These are phyloP conservation scores for Ecytonucleospora hepatopenaei DNA, from an alignment of 371 early-diverging fungal species.

Conservation along the genomic window DNA sequence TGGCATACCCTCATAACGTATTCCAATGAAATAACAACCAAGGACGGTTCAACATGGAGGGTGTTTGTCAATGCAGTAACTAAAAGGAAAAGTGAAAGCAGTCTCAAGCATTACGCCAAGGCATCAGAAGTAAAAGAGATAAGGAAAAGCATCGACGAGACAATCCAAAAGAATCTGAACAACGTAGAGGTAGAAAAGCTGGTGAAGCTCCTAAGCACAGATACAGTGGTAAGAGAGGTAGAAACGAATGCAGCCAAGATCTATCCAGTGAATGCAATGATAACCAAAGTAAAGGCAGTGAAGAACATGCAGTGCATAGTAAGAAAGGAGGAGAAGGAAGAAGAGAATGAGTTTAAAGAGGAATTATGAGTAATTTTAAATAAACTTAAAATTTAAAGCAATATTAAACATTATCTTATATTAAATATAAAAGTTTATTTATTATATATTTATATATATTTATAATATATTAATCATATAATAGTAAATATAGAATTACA, in stretches of 20 bases:
- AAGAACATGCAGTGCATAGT: constrained; percentile 58
- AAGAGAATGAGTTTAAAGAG: neutral
- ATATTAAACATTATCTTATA: no score
- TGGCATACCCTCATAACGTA: constrained; percentile 98
- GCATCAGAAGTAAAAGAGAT: constrained; percentile 86
- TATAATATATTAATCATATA: no score
- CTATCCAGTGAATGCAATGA: constrained; percentile 89
- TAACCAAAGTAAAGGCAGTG: constrained; percentile 97
- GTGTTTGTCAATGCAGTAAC: constrained; percentile 93
- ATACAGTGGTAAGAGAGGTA: constrained; percentile 76
- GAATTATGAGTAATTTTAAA: no score
- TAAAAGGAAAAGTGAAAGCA: constrained; percentile 77
- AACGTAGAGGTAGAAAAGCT: constrained; percentile 83
- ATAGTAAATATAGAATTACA: no score
- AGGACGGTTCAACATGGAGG: constrained; percentile 95
- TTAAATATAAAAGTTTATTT: no score
- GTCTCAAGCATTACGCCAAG: constrained; percentile 94
- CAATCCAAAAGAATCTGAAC: constrained; percentile 76
- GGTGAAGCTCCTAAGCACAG: constrained; percentile 74
- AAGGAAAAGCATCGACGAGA: constrained; percentile 98
- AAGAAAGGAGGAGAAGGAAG: neutral
- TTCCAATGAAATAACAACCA: constrained; percentile 92
- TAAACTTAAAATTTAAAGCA: no score
- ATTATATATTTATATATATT: no score
- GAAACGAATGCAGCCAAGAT: constrained; percentile 87